These are phyloP conservation scores for Diutina catenulata DNA, from an alignment of 1,139 yeast species.

Conservation along the genomic window DNA sequence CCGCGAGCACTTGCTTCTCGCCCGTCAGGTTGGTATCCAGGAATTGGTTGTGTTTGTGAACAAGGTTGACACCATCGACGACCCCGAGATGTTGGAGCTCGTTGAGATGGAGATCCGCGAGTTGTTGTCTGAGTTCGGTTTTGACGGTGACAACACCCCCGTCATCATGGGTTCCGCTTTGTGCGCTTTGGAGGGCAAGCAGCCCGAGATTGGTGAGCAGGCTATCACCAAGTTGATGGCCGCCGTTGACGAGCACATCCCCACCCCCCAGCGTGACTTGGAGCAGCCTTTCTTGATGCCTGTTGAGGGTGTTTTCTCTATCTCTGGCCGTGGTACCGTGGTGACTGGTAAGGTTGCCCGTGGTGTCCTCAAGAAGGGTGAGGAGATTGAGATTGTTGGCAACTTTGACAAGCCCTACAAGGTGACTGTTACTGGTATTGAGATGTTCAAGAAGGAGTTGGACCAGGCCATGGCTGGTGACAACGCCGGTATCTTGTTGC, in stretches of 20 bases:
- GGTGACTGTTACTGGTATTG: constrained; percentile 95
- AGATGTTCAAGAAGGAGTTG: constrained; percentile 97
- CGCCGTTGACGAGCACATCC: constrained; percentile 89
- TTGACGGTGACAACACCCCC: constrained; percentile 97
- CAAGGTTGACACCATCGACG: constrained; percentile 96
- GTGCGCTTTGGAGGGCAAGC: constrained; percentile 81
- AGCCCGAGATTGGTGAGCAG: constrained; percentile 87
- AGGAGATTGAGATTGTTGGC: constrained; percentile 95
- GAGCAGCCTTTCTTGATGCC: constrained; percentile 97
- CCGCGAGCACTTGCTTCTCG: constrained; percentile 94
- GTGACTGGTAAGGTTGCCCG: constrained; percentile 99
- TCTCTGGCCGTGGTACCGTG: constrained; percentile 99
- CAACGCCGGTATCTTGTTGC: constrained; percentile 92
- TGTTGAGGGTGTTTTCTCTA: constrained; percentile 93
- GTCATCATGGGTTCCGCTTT: constrained; percentile 98
- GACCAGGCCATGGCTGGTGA: constrained; percentile 98
- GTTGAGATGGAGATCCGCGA: constrained; percentile 99
- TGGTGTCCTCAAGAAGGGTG: constrained; percentile 95
- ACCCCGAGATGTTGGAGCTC: constrained; percentile 97
- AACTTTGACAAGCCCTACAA: constrained; percentile 76
- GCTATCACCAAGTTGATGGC: constrained; percentile 76
- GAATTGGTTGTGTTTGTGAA: constrained; percentile 94
- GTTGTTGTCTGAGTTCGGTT: constrained; percentile 77
- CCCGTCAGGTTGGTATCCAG: constrained; percentile 99
- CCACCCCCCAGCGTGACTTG: constrained; percentile 92